phyloP scores from a whole-genome alignment of 768 basidiomycete species.

The Leucosporidium yakuticum region DNA sequence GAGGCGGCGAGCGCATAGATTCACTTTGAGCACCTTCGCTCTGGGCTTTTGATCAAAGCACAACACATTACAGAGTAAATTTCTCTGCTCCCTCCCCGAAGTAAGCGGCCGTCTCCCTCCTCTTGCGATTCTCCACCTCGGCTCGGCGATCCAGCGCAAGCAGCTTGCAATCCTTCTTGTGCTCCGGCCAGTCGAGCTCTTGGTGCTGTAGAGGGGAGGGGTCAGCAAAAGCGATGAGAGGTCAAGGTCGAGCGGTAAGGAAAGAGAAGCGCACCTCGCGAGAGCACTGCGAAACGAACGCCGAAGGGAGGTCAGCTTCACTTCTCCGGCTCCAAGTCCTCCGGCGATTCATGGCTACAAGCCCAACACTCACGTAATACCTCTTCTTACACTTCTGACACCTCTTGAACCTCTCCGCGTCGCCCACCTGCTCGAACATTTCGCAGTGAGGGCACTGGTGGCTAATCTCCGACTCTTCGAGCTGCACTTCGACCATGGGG shows the following conservation, averaged over 20 bases:
- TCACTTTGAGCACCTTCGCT: no score
- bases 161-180: conserved; percentile 27
- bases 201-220: conserved; percentile 14
- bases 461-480: conserved; percentile 22
- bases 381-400: conserved; percentile 28
- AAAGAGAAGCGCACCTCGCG: conserved; percentile 1
- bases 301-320: no score
- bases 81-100: background rate
- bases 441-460: conserved; percentile 29
- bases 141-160: conserved; percentile 11
- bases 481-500: conserved; percentile 25
- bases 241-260: background rate
- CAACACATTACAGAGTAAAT: no score
- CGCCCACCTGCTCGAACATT: conserved; percentile 11
- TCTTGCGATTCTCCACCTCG: conserved; percentile 15
- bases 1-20: no score
- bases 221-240: background rate
- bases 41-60: no score
- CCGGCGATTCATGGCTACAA: no score
- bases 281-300: conserved; percentile 10
- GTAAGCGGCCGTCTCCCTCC: background rate
- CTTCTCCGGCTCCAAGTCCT: no score
- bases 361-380: conserved; percentile 20
- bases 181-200: conserved; percentile 7
- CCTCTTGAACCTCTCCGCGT: conserved; percentile 22